phyloP scores from a whole-genome alignment of 116 monocot genomes.

The Papilionanthe hybrid region DNA sequence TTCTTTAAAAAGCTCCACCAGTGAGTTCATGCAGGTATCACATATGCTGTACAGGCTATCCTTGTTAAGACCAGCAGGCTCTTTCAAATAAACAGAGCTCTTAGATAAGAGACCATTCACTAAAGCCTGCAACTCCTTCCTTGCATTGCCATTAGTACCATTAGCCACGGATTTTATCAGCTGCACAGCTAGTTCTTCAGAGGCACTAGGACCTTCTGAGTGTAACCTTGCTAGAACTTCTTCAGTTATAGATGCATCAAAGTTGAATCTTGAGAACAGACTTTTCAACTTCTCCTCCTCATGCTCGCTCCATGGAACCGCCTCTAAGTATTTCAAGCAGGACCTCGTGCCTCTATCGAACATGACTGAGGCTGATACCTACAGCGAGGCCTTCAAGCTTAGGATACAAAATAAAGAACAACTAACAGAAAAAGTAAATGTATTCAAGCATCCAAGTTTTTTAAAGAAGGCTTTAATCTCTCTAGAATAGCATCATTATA shows the following conservation, averaged over 20 bases:
- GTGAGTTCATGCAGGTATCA: conserved; percentile 43
- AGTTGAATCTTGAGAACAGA: conserved; percentile 45
- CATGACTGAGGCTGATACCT: conserved; percentile 68
- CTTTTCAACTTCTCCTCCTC: conserved; percentile 89
- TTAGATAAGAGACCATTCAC: conserved; percentile 76
- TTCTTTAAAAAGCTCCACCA: conserved; percentile 47
- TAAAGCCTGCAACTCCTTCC: conserved; percentile 75
- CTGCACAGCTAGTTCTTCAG: conserved; percentile 36
- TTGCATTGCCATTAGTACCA: conserved; percentile 39
- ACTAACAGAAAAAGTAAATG: neutral
- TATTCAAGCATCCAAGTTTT: neutral
- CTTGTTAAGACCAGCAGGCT: conserved; percentile 63
- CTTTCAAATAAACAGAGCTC: conserved; percentile 82
- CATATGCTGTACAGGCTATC: conserved; percentile 61
- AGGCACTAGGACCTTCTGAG: conserved; percentile 18
- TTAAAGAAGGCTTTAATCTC: no score
- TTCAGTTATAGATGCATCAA: conserved; percentile 38
- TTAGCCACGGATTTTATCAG: conserved; percentile 67
- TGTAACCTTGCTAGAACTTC: conserved; percentile 65
- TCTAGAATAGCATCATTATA: no score
- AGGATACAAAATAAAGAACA: neutral
- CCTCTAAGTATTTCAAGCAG: conserved; percentile 88
- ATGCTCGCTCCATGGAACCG: conserved; percentile 86
- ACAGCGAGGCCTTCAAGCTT: conserved; percentile 4
- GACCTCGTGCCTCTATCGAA: conserved; percentile 71